Percentiles rank a stretch among this genome's conserved stretches.
Conservation (phyloP, 2,329 filamentous ascomycete species). For the Exophiala oligosperma region DNA sequence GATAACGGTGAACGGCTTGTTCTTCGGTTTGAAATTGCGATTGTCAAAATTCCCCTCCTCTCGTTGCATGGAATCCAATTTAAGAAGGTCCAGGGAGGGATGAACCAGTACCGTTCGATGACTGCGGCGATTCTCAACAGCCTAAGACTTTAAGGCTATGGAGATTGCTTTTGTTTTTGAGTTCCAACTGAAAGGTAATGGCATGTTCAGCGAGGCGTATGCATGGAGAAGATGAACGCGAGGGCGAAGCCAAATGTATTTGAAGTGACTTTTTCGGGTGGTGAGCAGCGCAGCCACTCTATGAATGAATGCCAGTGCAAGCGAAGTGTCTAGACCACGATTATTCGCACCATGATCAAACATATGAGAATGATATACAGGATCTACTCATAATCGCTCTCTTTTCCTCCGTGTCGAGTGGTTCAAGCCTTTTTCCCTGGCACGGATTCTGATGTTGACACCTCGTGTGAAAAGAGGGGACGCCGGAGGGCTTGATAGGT, state of each 20-base stretch:
- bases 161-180: background rate
- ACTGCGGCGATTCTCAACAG: conserved; percentile 91
- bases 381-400: too few species aligned
- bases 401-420: background rate
- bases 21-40: conserved; percentile 90
- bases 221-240: background rate
- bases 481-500: background rate
- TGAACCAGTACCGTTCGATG: conserved; percentile 99
- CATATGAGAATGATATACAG: background rate
- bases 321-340: background rate
- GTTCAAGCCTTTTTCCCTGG: background rate
- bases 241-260: background rate
- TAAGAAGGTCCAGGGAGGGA: conserved; percentile 92
- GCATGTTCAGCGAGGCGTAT: background rate
- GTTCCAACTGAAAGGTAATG: background rate
- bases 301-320: background rate
- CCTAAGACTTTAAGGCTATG: conserved; percentile 64
- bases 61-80: conserved; percentile 95
- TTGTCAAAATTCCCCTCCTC: conserved; percentile 94
- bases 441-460: background rate
- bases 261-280: background rate
- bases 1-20: conserved; percentile 83
- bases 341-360: background rate
- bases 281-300: background rate
- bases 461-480: background rate